Conservation (phyloP, 352 stramenopile genomes). For the Phytophthora cajani region DNA sequence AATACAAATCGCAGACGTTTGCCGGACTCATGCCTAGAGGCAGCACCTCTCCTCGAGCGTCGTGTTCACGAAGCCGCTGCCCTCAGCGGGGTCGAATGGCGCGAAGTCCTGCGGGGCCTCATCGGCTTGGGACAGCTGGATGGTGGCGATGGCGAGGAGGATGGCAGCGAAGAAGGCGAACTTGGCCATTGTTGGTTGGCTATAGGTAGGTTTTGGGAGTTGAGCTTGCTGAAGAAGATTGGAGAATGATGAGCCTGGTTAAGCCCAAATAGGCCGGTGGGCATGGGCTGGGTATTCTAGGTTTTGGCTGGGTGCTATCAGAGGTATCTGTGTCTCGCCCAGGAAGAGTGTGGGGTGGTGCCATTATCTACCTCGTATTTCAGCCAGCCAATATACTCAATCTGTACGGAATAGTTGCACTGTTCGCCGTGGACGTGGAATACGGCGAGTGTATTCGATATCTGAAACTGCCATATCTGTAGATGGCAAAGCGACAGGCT, state of each 20-base stretch:
- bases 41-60: not conserved
- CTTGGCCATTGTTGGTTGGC: conserved; percentile 9
- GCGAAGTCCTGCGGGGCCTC: not conserved
- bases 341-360: no score
- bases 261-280: no score
- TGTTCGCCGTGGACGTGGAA: no score
- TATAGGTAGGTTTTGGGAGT: not conserved
- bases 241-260: not conserved
- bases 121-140: not conserved
- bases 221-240: conserved; percentile 10
- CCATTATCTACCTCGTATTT: no score
- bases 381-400: no score
- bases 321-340: no score
- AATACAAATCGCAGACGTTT: not conserved
- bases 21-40: not conserved
- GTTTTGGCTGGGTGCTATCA: no score
- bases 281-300: no score
- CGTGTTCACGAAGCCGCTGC: not conserved
- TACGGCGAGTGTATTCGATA: no score
- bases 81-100: not conserved
- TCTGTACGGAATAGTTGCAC: no score
- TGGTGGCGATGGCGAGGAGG: not conserved
- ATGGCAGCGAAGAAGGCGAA: conserved; percentile 10
- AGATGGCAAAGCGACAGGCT: no score
- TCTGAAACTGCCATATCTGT: no score